These are phyloP conservation scores for Fusarium scirpi DNA, from an alignment of 2,329 filamentous ascomycete species.

Conservation along the genomic window DNA sequence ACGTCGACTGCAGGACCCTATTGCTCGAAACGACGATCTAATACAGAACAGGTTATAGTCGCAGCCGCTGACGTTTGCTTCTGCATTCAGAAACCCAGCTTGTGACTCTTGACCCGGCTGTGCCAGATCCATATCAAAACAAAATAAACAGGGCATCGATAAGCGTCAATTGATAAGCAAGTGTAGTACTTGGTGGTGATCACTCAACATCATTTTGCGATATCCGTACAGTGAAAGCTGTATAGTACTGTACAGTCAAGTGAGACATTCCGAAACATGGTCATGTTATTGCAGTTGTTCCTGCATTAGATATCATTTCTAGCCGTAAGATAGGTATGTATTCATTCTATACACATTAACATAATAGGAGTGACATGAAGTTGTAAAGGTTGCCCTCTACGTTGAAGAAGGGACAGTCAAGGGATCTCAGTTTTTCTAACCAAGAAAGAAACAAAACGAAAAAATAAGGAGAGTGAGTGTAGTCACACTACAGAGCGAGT, in stretches of 20 bases:
- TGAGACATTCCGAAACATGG: constrained; percentile 1
- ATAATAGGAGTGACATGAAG: constrained; percentile 26
- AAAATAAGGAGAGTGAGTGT: neutral
- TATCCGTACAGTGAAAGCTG: neutral
- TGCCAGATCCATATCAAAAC: neutral
- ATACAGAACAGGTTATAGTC: constrained; percentile 14
- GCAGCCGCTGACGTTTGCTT: constrained; percentile 35
- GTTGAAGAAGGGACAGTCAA: constrained; percentile 19
- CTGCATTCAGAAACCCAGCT: constrained; percentile 13
- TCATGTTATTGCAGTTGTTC: neutral
- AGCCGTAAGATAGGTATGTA: constrained; percentile 16
- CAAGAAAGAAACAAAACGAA: constrained; percentile 13
- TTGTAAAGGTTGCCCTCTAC: constrained; percentile 16
- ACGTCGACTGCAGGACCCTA: neutral
- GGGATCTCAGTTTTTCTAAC: constrained; percentile 6
- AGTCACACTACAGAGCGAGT: constrained; percentile 45
- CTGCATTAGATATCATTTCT: constrained; percentile 14
- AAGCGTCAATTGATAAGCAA: neutral
- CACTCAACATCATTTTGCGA: neutral
- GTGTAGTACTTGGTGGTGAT: neutral
- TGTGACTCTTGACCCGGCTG: neutral
- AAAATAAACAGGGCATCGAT: neutral
- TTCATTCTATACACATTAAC: constrained; percentile 21
- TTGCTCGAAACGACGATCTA: constrained; percentile 14
- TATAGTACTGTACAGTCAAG: neutral